Conservation (phyloP, 495 filamentous ascomycete genomes). For the Bacidia gigantensis region DNA sequence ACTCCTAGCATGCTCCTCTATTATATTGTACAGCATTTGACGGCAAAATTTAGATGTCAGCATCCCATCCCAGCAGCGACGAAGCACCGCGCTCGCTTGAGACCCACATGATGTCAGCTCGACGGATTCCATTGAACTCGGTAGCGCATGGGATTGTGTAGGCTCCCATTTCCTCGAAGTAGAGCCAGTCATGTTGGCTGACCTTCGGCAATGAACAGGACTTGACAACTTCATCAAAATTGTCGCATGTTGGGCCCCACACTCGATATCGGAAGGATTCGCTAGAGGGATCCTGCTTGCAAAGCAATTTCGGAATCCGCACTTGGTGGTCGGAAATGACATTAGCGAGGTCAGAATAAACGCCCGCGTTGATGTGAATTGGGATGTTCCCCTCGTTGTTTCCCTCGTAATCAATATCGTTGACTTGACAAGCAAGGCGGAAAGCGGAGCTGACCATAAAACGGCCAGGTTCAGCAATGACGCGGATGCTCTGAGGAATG, state of each 20-base stretch:
- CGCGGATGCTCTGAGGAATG: constrained; percentile 50
- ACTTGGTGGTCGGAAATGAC: constrained; percentile 99
- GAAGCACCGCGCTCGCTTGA: constrained; percentile 54
- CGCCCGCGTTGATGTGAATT: constrained; percentile 45
- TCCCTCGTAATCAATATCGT: constrained; percentile 36
- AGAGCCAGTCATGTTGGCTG: constrained; percentile 92
- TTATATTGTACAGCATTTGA: not conserved
- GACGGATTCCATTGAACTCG: constrained; percentile 93
- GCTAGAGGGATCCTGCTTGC: constrained; percentile 30
- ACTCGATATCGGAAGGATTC: constrained; percentile 60
- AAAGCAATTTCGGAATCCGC: constrained; percentile 68
- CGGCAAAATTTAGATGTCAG: not conserved
- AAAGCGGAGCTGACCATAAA: constrained; percentile 92
- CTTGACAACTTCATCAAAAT: constrained; percentile 81
- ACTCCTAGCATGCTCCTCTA: not conserved
- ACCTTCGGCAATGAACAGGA: constrained; percentile 60
- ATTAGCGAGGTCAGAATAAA: constrained; percentile 96
- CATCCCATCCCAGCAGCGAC: not conserved
- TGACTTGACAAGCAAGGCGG: constrained; percentile 84
- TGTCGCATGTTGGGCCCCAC: constrained; percentile 97
- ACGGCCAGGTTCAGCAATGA: constrained; percentile 93
- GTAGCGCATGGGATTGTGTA: constrained; percentile 97
- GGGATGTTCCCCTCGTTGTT: constrained; percentile 67
- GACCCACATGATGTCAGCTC: constrained; percentile 85
- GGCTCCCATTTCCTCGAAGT: constrained; percentile 96